Base-by-base conservation (phyloP, 768 basidiomycete genomes). In the Phaeotremella skinneri region DNA sequence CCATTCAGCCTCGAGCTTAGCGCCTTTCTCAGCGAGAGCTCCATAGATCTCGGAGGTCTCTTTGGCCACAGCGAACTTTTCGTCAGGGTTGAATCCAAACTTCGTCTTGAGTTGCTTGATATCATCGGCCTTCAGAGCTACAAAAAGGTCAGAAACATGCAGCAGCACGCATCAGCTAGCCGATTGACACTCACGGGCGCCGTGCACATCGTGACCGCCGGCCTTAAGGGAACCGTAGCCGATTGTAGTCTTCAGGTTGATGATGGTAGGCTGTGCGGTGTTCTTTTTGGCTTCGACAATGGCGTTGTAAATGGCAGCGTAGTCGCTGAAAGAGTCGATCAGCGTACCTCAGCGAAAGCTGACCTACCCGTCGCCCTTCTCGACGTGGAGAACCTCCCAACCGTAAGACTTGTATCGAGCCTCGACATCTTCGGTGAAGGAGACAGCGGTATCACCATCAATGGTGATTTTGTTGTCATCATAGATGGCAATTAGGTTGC, bases 391-490 rank as follows among this genome's bases (percentile, higher is more conserved):
- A 57, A 93, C 90, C 63, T 96, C 88, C 93, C 93, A 97, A 55
- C 89, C 91, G 78, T 96, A 96, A 1, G 93, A 76, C 74, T 85
- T 79, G 83, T 92, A 96, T 56, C 93, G 86, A 74, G 87, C 85
- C 67, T 83, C 85, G 55, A 94, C 91, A 69, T 96, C 85, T 79
- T 97, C 93, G 42, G 93, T 97, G 82, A 97, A 97, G 17, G 93
- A 88, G 56, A 87, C 83, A 56, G 85, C 85, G 64, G 92, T 97
- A 79, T 91, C 85, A 63, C 93, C 93, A 75, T 97, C 93, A 69
- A 97, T 96, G 63, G 93, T 90, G 77, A 97, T 97, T 78, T 91
- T 88, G 80, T 97, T 96, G 80, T 96, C 91, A 73, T 97, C 93
- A 78, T 93, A 96, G 73, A 96, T 82, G 58, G 88, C 89, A 71